Evolutionary conservation across 768 basidiomycete species (phyloP), one percentile per base, ranked within the genome.

Genomic region (Brasilioporus rufonigricans): DNA sequence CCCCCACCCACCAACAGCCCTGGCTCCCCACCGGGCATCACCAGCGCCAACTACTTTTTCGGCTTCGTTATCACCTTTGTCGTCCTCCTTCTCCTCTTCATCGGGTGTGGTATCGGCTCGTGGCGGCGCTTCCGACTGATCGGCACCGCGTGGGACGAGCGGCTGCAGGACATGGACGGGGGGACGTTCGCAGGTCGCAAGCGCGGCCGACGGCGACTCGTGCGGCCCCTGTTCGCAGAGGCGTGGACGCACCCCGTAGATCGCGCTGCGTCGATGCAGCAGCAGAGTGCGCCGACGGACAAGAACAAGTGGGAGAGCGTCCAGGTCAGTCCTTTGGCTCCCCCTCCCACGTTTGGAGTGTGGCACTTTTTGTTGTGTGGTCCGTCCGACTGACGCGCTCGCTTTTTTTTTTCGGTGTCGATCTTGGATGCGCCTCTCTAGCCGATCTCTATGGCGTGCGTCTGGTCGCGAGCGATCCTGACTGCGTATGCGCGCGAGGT

Each of bases 31-130:
- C 14, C 61, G 23, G 50, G 33, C 38, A 52, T 56, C 40, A 54
- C 62, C 0, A 58, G 55, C 21, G 55, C 62, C 55, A 71, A 66
- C 63, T 71, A 71, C 41, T 70, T 71, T 50, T 71, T 71, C 41
- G 69, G 69, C 24, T 71, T 71, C 55, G 56, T 71, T 44, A 57
- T 71, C 57, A 70, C 68, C 36, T 71, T 71, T 50, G 59, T 70
- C 58, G 60, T 66, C 26, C 61, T 71, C 44, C 61, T 84, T 27
- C 68, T 83, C 43, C 63, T 83, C 45, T 82, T 83, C 50, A 68
- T 82, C 10, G 77, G 73, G 4, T 82, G 80, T 47, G 80, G 79
- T 9, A 59, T 84, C 16, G 71, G 76, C 45, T 75, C 80, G 18
- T 72, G 82, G 55, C 67, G 79, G 43, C 65, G 80, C 18, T 63